Conservation (phyloP, 768 basidiomycete genomes). For the Naganishia randhawae region DNA sequence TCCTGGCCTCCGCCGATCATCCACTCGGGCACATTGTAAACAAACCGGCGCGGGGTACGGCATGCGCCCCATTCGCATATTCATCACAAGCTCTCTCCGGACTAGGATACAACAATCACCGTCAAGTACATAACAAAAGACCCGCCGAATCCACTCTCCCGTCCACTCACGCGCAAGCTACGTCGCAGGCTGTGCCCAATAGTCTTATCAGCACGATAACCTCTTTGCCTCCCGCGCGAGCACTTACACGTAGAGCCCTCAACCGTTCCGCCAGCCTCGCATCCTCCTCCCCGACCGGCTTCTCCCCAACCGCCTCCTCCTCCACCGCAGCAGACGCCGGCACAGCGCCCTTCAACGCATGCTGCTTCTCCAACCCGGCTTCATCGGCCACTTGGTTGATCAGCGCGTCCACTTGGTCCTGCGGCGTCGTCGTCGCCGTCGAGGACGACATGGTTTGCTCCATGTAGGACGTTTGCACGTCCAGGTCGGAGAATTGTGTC, state of each 20-base stretch:
- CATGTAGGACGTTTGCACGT: conserved; percentile 97
- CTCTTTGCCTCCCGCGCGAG: neutral
- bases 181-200: conserved; percentile 3
- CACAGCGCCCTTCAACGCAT: conserved; percentile 69
- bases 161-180: neutral
- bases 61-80: too few species aligned
- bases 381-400: conserved; percentile 94
- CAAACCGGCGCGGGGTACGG: conserved; percentile 1
- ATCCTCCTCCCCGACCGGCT: conserved; percentile 46
- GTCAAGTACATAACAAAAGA: neutral
- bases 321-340: conserved; percentile 43
- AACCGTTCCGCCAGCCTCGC: conserved; percentile 71
- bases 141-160: neutral
- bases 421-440: conserved; percentile 86
- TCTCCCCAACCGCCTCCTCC: conserved; percentile 59
- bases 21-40: neutral
- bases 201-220: neutral
- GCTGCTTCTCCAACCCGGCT: conserved; percentile 89
- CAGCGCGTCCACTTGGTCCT: conserved; percentile 91
- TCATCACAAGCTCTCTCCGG: too few species aligned
- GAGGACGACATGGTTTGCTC: conserved; percentile 92
- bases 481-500: conserved; percentile 88
- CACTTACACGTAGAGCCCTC: conserved; percentile 65
- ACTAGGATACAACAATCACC: neutral
- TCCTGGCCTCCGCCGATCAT: neutral